Conservation (phyloP, 1,139 yeast genomes). For the Pneumocystis jirovecii region DNA sequence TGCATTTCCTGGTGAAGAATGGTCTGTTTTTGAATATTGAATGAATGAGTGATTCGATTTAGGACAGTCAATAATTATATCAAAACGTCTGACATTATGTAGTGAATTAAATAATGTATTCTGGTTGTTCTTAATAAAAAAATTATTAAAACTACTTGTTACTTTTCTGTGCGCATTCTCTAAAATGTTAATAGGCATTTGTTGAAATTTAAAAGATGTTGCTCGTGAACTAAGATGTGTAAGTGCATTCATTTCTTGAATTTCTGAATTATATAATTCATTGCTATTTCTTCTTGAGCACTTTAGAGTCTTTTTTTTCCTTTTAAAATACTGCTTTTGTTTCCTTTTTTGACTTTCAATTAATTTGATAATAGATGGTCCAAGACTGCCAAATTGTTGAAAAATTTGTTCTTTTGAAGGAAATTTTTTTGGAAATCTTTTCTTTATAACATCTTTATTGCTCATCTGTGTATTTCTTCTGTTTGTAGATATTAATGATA, state of each 20-base stretch:
- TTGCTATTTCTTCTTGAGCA: neutral
- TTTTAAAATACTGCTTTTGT: neutral
- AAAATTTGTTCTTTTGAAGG: conserved; percentile 1
- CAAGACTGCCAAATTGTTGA: neutral
- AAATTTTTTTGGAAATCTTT: neutral
- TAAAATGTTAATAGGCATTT: neutral
- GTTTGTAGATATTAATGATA: neutral
- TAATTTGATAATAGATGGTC: conserved; percentile 1
- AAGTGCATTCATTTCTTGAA: neutral
- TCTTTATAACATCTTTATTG: neutral
- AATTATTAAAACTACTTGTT: neutral
- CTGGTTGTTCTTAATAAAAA: neutral
- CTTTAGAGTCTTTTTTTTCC: neutral
- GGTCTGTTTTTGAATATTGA: neutral
- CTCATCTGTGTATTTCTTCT: neutral
- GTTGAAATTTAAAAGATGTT: neutral
- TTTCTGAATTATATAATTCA: neutral
- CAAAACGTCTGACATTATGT: neutral
- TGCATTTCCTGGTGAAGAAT: neutral
- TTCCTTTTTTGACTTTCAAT: neutral
- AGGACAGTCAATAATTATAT: neutral
- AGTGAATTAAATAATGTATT: neutral
- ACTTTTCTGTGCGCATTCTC: neutral
- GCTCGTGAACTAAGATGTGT: neutral
- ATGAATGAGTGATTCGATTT: neutral